A percentile compares a stretch with the other conserved stretches of the same genome.
These are phyloP conservation scores for Penicillium sumatraense DNA, from an alignment of 2,329 filamentous ascomycete genomes.

Conservation along the genomic window DNA sequence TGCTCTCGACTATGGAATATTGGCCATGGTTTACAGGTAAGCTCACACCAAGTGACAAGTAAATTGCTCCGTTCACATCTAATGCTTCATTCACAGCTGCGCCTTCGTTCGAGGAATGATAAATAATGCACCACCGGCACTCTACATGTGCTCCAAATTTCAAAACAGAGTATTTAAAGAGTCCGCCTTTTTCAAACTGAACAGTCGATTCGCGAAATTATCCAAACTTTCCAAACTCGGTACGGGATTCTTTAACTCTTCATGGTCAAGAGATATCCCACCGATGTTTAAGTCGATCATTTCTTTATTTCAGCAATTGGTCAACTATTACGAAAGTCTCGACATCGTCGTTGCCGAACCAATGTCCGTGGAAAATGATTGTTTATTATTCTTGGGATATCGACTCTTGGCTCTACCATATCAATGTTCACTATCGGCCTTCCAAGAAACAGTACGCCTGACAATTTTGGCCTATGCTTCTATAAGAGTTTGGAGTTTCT, in stretches of 20 bases:
- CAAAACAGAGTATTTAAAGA: constrained; percentile 17
- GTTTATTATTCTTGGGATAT: constrained; percentile 16
- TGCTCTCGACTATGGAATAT: constrained; percentile 16
- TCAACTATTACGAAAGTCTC: constrained; percentile 19
- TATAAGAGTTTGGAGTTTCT: constrained; percentile 18
- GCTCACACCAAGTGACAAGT: neutral
- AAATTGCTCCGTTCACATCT: neutral
- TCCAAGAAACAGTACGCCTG: constrained; percentile 20
- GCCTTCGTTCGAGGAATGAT: constrained; percentile 16
- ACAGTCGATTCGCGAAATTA: neutral
- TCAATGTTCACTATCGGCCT: constrained; percentile 2
- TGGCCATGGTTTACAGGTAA: constrained; percentile 25
- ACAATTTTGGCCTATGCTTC: constrained; percentile 15
- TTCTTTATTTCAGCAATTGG: constrained; percentile 12
- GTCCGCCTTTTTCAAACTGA: constrained; percentile 9
- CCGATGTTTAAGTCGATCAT: constrained; percentile 8
- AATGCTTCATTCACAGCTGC: neutral
- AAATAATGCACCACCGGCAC: constrained; percentile 9
- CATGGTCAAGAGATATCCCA: constrained; percentile 11
- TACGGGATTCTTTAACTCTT: constrained; percentile 10
- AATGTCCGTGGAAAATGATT: constrained; percentile 25
- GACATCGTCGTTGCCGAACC: constrained; percentile 4
- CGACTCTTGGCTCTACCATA: constrained; percentile 7
- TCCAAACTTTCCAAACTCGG: constrained; percentile 6
- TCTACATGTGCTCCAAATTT: constrained; percentile 16